These are phyloP conservation scores for Dendrobium catenatum DNA, from an alignment of 106 monocot species.

Conservation along the genomic window DNA sequence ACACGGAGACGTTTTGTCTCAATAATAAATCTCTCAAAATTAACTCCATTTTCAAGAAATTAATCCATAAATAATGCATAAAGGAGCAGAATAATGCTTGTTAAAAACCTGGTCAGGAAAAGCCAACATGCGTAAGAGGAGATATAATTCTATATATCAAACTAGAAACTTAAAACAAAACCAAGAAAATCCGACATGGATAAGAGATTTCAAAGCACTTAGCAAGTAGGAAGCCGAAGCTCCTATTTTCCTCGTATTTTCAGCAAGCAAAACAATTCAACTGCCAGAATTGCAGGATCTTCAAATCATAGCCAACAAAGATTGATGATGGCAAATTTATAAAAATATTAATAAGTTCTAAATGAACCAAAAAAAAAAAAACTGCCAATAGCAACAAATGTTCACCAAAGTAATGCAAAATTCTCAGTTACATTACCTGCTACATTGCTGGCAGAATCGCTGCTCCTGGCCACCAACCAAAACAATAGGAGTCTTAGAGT, in stretches of 20 bases:
- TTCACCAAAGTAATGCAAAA: neutral
- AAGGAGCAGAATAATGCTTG: too few relatives aligned
- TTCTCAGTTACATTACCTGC: conserved; percentile 24
- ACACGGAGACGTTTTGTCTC: neutral
- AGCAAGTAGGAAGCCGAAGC: neutral
- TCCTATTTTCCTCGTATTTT: neutral
- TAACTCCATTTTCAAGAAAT: neutral
- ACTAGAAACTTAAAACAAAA: neutral
- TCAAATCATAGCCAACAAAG: neutral
- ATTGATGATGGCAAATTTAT: neutral
- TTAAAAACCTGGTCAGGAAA: neutral
- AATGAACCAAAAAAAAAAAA: neutral
- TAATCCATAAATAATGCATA: too few relatives aligned
- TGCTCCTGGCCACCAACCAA: conserved; percentile 43
- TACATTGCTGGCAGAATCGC: conserved; percentile 62
- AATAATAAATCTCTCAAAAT: neutral
- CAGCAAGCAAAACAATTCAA: neutral
- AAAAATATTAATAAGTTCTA: neutral
- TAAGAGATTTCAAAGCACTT: neutral
- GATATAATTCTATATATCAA: conserved; percentile 10
- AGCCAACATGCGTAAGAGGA: neutral
- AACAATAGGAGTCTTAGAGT: conserved; percentile 27
- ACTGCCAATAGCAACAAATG: neutral
- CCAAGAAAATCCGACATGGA: neutral
- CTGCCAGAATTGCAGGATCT: neutral